Percentiles rank a stretch among this genome's conserved stretches.
Evolutionary conservation across 805 yeast genomes (phyloP).

Genomic region (Wickerhamomyces strasburgensis): DNA sequence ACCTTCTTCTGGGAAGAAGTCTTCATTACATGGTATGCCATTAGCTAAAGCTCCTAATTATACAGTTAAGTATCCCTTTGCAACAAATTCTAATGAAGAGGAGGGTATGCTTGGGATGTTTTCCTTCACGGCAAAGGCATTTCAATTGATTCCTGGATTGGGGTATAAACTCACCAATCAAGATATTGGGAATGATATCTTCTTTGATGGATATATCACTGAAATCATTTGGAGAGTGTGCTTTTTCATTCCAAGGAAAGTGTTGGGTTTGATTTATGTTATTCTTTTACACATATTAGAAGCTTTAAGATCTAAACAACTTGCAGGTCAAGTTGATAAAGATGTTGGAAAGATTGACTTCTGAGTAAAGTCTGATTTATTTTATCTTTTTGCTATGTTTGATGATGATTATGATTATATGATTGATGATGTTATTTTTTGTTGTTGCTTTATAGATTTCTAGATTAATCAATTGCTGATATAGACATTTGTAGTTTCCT

Average conservation of each 20-base stretch:
- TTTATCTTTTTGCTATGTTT: no score
- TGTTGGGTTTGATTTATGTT: slow-evolving; percentile 5
- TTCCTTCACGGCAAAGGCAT: neutral
- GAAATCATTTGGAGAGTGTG: slow-evolving; percentile 13
- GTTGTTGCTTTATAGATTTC: no score
- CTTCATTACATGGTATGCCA: slow-evolving; percentile 8
- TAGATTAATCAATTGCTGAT: no score
- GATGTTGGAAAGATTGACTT: no score
- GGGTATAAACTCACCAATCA: neutral
- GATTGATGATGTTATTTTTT: no score
- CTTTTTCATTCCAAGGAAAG: slow-evolving; percentile 13
- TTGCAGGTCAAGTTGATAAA: no score
- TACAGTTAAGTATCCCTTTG: slow-evolving; percentile 5
- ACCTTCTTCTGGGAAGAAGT: slow-evolving; percentile 1
- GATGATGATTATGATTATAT: no score
- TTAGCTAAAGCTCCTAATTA: slow-evolving; percentile 2
- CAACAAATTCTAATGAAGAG: slow-evolving; percentile 2
- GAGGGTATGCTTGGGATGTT: neutral
- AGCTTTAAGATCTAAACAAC: no score
- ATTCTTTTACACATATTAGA: slow-evolving; percentile 11
- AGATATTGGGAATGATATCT: slow-evolving; percentile 8
- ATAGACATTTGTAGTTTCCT: no score
- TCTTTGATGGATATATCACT: slow-evolving; percentile 8
- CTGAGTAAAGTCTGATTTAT: no score
- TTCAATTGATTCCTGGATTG: neutral